phyloP scores from a whole-genome alignment of 257 asterid genomes.

The Solanum appendiculatum region DNA sequence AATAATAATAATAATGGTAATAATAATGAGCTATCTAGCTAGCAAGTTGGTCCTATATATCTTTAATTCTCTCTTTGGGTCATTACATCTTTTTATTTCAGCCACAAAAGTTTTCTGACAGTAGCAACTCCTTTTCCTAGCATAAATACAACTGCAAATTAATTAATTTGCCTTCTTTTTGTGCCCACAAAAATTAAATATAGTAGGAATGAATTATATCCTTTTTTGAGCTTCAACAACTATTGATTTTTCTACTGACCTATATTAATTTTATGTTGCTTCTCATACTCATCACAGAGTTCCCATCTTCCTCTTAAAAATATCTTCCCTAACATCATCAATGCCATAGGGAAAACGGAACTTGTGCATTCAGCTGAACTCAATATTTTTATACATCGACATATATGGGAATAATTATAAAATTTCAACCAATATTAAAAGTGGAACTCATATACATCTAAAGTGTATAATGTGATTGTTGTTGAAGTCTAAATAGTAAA shows the following conservation, averaged over 20 bases:
- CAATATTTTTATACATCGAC: neutral
- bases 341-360: neutral
- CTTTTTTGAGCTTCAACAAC: neutral
- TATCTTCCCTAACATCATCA: neutral
- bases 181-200: neutral
- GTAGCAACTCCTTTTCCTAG: neutral
- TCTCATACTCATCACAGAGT: neutral
- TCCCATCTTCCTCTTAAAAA: neutral
- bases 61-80: neutral
- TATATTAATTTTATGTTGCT: neutral
- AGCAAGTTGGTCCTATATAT: constrained; percentile 2
- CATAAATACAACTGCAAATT: neutral
- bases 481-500: neutral
- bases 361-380: neutral
- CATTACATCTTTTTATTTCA: neutral
- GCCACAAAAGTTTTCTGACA: constrained; percentile 8
- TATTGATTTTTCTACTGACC: neutral
- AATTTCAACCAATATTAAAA: neutral
- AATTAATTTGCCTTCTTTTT: neutral
- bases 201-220: neutral
- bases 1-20: neutral
- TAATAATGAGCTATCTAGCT: neutral
- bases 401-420: neutral
- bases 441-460: neutral
- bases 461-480: neutral